Evolutionary conservation across 164 flowering plant genomes (phyloP).

Genomic region (Chimonanthus praecox): DNA sequence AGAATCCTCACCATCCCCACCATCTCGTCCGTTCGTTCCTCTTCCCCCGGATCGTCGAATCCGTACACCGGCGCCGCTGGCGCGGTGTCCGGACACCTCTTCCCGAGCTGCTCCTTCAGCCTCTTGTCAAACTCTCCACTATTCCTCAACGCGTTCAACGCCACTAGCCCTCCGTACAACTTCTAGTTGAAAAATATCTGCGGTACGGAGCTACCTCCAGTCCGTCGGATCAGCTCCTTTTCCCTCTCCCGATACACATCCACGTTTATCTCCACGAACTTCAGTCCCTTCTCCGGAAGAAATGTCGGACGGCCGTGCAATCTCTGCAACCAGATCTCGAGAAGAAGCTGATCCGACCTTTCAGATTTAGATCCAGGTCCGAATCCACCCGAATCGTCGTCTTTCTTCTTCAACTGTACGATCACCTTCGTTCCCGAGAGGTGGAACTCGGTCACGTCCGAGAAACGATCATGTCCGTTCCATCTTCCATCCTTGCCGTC

Average conservation of each 20-base stretch:
- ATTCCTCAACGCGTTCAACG: constrained; percentile 73
- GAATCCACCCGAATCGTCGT: too few relatives aligned
- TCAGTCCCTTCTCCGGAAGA: constrained; percentile 56
- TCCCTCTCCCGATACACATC: constrained; percentile 75
- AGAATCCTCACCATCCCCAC: constrained; percentile 48
- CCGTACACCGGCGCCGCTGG: constrained; percentile 76
- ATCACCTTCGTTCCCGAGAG: constrained; percentile 70
- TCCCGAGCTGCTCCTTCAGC: constrained; percentile 47
- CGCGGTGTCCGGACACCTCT: constrained; percentile 55
- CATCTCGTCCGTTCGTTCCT: constrained; percentile 47
- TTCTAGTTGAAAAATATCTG: constrained; percentile 83
- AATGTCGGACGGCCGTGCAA: constrained; percentile 61
- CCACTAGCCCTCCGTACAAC: constrained; percentile 78
- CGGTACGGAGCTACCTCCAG: constrained; percentile 47
- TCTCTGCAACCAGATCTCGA: constrained; percentile 86
- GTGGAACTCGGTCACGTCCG: constrained; percentile 49
- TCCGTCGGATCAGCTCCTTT: constrained; percentile 59
- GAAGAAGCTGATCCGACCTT: constrained; percentile 76
- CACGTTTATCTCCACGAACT: constrained; percentile 74
- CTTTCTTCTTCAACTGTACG: constrained; percentile 21
- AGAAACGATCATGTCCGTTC: neutral
- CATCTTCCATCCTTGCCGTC: constrained; percentile 1
- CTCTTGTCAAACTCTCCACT: constrained; percentile 57
- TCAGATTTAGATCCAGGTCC: constrained; percentile 6
- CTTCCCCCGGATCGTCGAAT: constrained; percentile 55